These are phyloP conservation scores for Jatropha podagrica DNA, from an alignment of 441 rosid species.

Conservation along the genomic window DNA sequence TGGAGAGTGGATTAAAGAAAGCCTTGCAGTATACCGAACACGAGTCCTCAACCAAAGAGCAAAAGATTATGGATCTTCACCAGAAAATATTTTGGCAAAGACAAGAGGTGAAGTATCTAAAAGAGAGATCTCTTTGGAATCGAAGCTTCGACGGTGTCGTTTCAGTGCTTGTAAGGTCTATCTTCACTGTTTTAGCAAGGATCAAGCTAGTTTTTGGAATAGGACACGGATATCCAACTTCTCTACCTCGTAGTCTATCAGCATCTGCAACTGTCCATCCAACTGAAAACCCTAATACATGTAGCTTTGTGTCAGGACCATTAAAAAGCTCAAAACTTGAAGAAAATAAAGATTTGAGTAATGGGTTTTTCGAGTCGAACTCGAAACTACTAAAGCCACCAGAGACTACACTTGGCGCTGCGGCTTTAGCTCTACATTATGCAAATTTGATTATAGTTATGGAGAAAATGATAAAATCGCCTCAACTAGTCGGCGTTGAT, in stretches of 20 bases:
- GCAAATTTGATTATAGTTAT: slow-evolving; percentile 76
- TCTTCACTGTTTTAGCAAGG: slow-evolving; percentile 71
- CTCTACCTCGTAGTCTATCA: slow-evolving; percentile 66
- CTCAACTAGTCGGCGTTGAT: slow-evolving; percentile 82
- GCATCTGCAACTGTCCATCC: slow-evolving; percentile 87
- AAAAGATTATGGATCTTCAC: slow-evolving; percentile 63
- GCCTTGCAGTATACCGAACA: slow-evolving; percentile 30
- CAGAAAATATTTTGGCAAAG: slow-evolving; percentile 63
- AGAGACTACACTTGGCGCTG: slow-evolving; percentile 65
- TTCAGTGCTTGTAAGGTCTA: slow-evolving; percentile 51
- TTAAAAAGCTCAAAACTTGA: slow-evolving; percentile 29
- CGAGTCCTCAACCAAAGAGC: slow-evolving; percentile 38
- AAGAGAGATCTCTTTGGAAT: slow-evolving; percentile 81
- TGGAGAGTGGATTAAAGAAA: slow-evolving; percentile 59
- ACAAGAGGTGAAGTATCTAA: slow-evolving; percentile 75
- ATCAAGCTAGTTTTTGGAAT: slow-evolving; percentile 71
- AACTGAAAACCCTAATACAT: slow-evolving; percentile 44
- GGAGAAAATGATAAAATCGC: slow-evolving; percentile 94
- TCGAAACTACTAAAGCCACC: slow-evolving; percentile 72
- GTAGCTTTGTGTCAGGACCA: slow-evolving; percentile 43
- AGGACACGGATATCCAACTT: slow-evolving; percentile 44
- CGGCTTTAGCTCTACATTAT: slow-evolving; percentile 79
- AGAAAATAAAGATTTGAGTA: slow-evolving; percentile 12
- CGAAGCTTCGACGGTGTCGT: slow-evolving; percentile 70
- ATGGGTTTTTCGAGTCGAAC: slow-evolving; percentile 64